phyloP scores from a whole-genome alignment of 1,139 yeast genomes.

The Pichia sp. region DNA sequence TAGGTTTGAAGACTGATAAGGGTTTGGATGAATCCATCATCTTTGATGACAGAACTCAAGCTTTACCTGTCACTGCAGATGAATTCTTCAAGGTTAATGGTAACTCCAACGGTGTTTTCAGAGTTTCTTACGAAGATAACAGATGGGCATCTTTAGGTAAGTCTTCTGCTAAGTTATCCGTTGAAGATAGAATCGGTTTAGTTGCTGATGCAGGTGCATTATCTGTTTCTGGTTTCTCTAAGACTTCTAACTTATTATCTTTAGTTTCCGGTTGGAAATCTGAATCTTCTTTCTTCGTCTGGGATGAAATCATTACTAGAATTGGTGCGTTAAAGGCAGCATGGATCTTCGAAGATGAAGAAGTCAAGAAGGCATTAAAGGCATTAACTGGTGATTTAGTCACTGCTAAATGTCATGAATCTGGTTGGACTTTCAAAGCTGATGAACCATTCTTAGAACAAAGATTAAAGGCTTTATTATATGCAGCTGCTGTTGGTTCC shows the following conservation, averaged over 20 bases:
- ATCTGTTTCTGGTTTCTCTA: slow-evolving; percentile 58
- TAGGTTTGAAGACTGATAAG: slow-evolving; percentile 59
- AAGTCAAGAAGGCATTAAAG: slow-evolving; percentile 54
- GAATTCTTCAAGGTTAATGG: slow-evolving; percentile 64
- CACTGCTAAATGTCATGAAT: slow-evolving; percentile 50
- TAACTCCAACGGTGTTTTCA: slow-evolving; percentile 62
- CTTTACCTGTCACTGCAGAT: slow-evolving; percentile 14
- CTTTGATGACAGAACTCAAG: slow-evolving; percentile 62
- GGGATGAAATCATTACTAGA: slow-evolving; percentile 59
- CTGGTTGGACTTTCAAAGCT: slow-evolving; percentile 70
- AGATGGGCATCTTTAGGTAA: slow-evolving; percentile 49
- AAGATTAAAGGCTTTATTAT: slow-evolving; percentile 73
- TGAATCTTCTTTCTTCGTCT: slow-evolving; percentile 60
- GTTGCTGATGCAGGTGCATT: slow-evolving; percentile 65
- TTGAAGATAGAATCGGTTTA: slow-evolving; percentile 65
- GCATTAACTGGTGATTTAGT: slow-evolving; percentile 61
- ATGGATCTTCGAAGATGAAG: slow-evolving; percentile 67
- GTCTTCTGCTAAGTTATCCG: slow-evolving; percentile 49
- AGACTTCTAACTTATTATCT: slow-evolving; percentile 51
- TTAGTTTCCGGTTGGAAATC: slow-evolving; percentile 45
- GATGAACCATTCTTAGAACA: slow-evolving; percentile 69
- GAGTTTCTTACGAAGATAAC: slow-evolving; percentile 60
- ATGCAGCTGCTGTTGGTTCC: slow-evolving; percentile 63
- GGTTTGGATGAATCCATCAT: slow-evolving; percentile 66
- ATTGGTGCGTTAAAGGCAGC: slow-evolving; percentile 58